Evolutionary conservation across 768 basidiomycete genomes (phyloP).

Genomic region (Amanita subjunquillea): DNA sequence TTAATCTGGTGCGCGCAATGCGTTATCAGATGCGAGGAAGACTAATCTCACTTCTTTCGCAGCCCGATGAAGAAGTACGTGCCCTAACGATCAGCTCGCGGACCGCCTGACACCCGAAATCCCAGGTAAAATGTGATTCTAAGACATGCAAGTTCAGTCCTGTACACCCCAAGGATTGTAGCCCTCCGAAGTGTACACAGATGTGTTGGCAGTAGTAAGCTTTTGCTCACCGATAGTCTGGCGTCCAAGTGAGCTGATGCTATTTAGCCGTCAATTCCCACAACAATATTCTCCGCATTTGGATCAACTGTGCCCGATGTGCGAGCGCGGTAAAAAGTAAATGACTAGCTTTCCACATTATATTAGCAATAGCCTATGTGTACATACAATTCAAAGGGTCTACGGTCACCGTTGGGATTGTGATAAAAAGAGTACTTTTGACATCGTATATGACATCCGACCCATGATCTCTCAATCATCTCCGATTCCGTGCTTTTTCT

Average conservation of each 20-base stretch:
- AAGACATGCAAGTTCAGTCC: conserved; percentile 56
- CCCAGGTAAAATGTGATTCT: conserved; percentile 53
- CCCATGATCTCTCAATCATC: conserved; percentile 29
- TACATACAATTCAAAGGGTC: conserved; percentile 2
- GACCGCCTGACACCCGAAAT: neutral
- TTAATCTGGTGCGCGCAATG: conserved; percentile 30
- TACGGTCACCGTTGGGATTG: neutral
- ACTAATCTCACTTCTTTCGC: conserved; percentile 2
- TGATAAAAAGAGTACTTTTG: neutral
- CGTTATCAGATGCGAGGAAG: neutral
- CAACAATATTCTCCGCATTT: conserved; percentile 63
- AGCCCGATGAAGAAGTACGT: conserved; percentile 52
- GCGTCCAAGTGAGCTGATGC: conserved; percentile 1
- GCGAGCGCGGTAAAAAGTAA: conserved; percentile 12
- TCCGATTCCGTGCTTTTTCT: conserved; percentile 79
- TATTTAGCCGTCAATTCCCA: conserved; percentile 46
- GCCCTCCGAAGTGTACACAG: conserved; percentile 38
- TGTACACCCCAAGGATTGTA: conserved; percentile 38
- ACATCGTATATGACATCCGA: neutral
- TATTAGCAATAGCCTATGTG: conserved; percentile 1
- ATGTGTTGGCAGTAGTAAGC: conserved; percentile 68
- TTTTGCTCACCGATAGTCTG: conserved; percentile 6
- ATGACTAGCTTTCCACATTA: neutral
- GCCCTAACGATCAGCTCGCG: neutral
- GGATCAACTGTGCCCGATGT: conserved; percentile 48